phyloP scores from a whole-genome alignment of 306 rosid species.

The Trifolium dubium region DNA sequence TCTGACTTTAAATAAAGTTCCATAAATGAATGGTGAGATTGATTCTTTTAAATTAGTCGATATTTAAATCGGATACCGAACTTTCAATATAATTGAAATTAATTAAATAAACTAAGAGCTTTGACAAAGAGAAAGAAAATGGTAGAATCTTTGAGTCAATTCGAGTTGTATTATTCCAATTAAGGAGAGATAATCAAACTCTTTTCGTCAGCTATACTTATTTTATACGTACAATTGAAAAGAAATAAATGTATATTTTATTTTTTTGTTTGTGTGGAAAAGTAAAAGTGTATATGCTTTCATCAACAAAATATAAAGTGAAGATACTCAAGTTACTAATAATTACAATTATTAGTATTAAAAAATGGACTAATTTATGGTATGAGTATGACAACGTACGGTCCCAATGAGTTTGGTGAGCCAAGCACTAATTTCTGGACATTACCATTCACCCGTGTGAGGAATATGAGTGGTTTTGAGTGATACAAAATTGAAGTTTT shows the following conservation, averaged over 20 bases:
- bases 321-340: slow-evolving; percentile 43
- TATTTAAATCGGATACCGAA: too few relatives aligned
- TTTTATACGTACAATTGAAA: slow-evolving; percentile 7
- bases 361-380: slow-evolving; percentile 17
- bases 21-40: too few relatives aligned
- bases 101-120: slow-evolving; percentile 9
- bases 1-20: too few relatives aligned
- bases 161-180: slow-evolving; percentile 42
- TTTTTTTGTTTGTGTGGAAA: not conserved
- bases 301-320: slow-evolving; percentile 37
- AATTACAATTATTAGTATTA: slow-evolving; percentile 15
- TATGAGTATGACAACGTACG: slow-evolving; percentile 12
- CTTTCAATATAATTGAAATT: slow-evolving; percentile 16
- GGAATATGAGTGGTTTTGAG: too few relatives aligned
- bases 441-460: not conserved
- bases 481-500: too few relatives aligned
- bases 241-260: not conserved
- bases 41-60: too few relatives aligned
- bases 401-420: slow-evolving; percentile 1
- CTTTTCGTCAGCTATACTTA: slow-evolving; percentile 24
- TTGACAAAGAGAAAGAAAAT: slow-evolving; percentile 20
- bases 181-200: slow-evolving; percentile 19
- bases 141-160: slow-evolving; percentile 17
- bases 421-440: not conserved
- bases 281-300: not conserved